Evolutionary conservation across 2,329 filamentous ascomycete genomes (phyloP), one percentile per base, ranked within the genome.

Genomic region (Parafenestella ontariensis): DNA sequence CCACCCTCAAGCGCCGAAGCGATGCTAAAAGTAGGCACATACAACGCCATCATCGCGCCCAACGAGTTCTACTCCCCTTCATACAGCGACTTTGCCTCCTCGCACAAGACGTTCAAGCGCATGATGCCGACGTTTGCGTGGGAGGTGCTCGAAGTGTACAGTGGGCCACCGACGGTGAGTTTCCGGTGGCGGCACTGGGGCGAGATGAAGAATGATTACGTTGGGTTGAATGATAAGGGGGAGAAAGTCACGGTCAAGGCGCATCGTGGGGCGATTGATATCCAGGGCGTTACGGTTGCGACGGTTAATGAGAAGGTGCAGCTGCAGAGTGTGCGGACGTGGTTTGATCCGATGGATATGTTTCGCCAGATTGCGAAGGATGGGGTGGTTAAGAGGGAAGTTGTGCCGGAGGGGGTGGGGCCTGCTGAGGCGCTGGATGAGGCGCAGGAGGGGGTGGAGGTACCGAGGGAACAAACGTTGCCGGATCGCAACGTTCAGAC

Each of bases 101-200:
- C 84, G 66, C 87, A 90, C 78, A 89, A 89, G 79, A 85, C 85
- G 0, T 89, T 90, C 73, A 89, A 89, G 77, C 78, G 85, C 48
- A 89, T 89, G 86, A 89, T 90, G 87, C 87, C 87, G 0, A 86
- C 82, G 0, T 89, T 90, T 71, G 87, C 87, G 0, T 90, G 87
- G 86, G 87, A 89, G 74, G 86, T 89, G 1, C 69, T 88, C 15
- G 87, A 89, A 70, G 86, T 89, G 2, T 89, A 88, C 68, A 84
- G 83, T 56, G 87, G 85, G 0, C 86, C 86, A 21, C 87, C 87
- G 1, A 77, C 78, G 11, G 86, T 89, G 18, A 31, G 78, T 2
- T 88, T 89, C 71, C 81, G 83, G 62, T 89, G 87, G 87, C 78
- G 87, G 5, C 87, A 89, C 70, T 89, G 87, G 87, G 87, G 87